phyloP scores from a whole-genome alignment of 768 basidiomycete species.

The Psilocybe subaeruginosa region DNA sequence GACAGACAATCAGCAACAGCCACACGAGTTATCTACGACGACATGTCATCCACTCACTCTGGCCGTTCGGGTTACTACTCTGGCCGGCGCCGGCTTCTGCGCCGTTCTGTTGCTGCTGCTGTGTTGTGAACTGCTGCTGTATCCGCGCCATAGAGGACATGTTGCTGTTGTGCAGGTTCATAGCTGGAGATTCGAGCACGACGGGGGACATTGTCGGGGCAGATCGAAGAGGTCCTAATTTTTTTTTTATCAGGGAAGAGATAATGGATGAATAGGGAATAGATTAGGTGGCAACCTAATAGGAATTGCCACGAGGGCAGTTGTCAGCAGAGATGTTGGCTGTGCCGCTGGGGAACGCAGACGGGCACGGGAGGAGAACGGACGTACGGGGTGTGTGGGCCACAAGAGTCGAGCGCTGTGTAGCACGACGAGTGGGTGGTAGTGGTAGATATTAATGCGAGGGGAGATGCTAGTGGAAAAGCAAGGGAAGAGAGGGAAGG shows the following conservation, averaged over 20 bases:
- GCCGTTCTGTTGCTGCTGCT: conserved; percentile 6
- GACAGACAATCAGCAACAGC: conserved; percentile 5
- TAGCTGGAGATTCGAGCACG: conserved; percentile 55
- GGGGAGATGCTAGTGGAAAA: conserved; percentile 26
- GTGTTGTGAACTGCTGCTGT: conserved; percentile 44
- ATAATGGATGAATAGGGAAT: neutral
- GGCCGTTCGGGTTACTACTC: conserved; percentile 21
- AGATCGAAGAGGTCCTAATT: conserved; percentile 13
- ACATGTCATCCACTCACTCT: conserved; percentile 26
- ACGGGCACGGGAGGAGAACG: neutral
- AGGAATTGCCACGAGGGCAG: conserved; percentile 4
- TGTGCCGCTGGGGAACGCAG: conserved; percentile 2
- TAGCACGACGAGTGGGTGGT: conserved; percentile 3
- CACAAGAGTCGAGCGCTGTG: conserved; percentile 18
- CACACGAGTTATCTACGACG: neutral
- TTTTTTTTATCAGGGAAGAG: neutral
- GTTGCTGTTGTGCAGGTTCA: conserved; percentile 51
- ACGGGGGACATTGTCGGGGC: conserved; percentile 50
- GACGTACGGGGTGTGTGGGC: conserved; percentile 7
- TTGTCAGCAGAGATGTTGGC: conserved; percentile 10
- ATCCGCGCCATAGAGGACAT: conserved; percentile 48
- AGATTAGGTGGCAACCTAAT: neutral
- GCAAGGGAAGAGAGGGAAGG: conserved; percentile 21
- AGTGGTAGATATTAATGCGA: conserved; percentile 3
- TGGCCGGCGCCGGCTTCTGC: conserved; percentile 11